Conservation (phyloP, 2,329 filamentous ascomycete species). For the Trichoderma oligosporum region DNA sequence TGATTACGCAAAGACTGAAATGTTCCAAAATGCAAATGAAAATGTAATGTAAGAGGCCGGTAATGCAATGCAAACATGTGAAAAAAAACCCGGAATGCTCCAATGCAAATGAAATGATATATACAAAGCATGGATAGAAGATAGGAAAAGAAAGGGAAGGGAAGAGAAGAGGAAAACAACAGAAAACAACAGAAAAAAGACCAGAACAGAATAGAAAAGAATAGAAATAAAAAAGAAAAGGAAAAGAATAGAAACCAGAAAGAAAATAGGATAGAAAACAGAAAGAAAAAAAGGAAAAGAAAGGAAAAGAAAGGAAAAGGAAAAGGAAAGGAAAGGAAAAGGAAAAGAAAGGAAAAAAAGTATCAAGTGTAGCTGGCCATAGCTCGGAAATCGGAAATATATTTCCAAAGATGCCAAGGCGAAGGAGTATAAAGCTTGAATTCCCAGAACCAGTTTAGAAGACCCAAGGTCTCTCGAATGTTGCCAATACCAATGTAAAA, state of each 20-base stretch:
- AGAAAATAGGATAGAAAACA: background rate
- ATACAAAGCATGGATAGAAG: no score
- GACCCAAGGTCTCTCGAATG: conserved; percentile 40
- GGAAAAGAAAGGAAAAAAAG: background rate
- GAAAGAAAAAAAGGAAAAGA: background rate
- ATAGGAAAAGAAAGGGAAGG: background rate
- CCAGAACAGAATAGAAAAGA: background rate
- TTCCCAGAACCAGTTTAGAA: conserved; percentile 43
- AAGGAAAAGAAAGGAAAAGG: background rate
- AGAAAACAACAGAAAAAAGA: background rate
- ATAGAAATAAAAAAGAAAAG: no score
- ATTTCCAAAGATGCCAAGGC: conserved; percentile 43
- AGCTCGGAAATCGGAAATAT: conserved; percentile 44
- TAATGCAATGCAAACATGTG: no score
- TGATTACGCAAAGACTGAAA: no score
- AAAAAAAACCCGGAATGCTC: no score
- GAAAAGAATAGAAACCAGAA: background rate
- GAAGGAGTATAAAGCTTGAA: conserved; percentile 30
- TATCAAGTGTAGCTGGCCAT: no score
- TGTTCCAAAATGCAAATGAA: no score
- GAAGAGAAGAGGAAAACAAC: no score
- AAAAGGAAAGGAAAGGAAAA: background rate
- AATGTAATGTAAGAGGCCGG: no score
- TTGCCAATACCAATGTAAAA: conserved; percentile 42
- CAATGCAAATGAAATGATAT: no score